Percentiles rank a stretch among this genome's conserved stretches.
phyloP scores from a whole-genome alignment of 176 grass and related monocot genomes.

The Bolboschoenus planiculmis region DNA sequence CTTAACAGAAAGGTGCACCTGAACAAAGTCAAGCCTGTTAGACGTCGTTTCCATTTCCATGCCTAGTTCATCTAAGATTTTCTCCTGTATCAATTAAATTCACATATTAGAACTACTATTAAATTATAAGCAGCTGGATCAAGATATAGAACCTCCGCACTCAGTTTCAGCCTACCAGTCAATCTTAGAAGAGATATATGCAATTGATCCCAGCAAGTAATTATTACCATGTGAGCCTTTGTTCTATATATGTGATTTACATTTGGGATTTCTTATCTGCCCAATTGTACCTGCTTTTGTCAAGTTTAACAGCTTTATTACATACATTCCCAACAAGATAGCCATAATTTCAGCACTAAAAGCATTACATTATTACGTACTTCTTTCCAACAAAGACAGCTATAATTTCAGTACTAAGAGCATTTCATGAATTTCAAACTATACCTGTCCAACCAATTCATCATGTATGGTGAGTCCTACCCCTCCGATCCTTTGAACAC shows the following conservation, averaged over 20 bases:
- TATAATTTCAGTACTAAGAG: background rate
- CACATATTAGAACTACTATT: background rate
- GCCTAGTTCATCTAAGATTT: conserved; percentile 71
- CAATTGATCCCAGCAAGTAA: background rate
- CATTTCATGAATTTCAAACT: background rate
- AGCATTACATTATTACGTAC: background rate
- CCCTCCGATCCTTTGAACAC: conserved; percentile 80
- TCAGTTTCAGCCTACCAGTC: background rate
- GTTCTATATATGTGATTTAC: background rate
- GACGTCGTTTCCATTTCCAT: conserved; percentile 89
- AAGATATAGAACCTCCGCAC: background rate
- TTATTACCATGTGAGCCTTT: background rate
- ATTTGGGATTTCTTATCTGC: background rate
- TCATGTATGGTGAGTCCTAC: conserved; percentile 93
- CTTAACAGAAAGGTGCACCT: conserved; percentile 32
- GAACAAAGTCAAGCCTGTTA: conserved; percentile 83
- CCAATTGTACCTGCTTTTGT: background rate
- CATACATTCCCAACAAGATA: conserved; percentile 4
- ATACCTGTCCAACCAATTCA: conserved; percentile 76
- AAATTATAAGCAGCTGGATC: background rate
- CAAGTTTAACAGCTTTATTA: background rate
- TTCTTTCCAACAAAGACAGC: background rate
- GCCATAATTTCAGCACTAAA: background rate
- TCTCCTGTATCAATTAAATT: conserved; percentile 45
- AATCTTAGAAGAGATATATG: background rate